phyloP scores from a whole-genome alignment of 495 filamentous ascomycete genomes.

The Aspergillus bridgeri region DNA sequence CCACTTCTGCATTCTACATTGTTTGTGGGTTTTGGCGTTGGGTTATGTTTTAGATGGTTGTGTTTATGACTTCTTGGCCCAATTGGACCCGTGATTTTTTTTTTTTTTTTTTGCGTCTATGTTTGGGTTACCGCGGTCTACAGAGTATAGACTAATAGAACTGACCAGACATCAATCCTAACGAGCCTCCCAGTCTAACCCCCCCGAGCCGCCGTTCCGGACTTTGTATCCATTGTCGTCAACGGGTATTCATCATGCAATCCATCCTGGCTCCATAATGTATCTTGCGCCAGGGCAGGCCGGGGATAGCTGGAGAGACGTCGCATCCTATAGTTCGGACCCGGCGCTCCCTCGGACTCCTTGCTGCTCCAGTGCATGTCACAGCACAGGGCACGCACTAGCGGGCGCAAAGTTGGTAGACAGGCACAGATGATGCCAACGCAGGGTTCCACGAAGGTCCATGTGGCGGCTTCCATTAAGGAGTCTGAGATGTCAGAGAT shows the following conservation, averaged over 20 bases:
- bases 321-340: neutral
- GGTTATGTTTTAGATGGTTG: neutral
- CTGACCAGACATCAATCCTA: too few relatives aligned
- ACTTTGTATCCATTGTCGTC: neutral
- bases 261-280: neutral
- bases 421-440: constrained; percentile 4
- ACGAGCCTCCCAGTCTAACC: neutral
- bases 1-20: neutral
- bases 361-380: neutral
- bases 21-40: neutral
- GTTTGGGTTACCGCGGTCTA: too few relatives aligned
- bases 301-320: neutral
- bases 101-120: too few relatives aligned
- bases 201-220: neutral
- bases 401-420: constrained; percentile 1
- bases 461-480: constrained; percentile 4
- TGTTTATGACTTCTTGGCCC: too few relatives aligned
- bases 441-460: constrained; percentile 3
- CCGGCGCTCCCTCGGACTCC: neutral
- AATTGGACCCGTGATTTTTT: too few relatives aligned
- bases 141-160: too few relatives aligned
- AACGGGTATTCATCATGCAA: neutral
- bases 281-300: neutral
- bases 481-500: neutral
- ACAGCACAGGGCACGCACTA: neutral